Base-by-base conservation (phyloP, 2,329 filamentous ascomycete species). In the Helicocarpus griseus region DNA sequence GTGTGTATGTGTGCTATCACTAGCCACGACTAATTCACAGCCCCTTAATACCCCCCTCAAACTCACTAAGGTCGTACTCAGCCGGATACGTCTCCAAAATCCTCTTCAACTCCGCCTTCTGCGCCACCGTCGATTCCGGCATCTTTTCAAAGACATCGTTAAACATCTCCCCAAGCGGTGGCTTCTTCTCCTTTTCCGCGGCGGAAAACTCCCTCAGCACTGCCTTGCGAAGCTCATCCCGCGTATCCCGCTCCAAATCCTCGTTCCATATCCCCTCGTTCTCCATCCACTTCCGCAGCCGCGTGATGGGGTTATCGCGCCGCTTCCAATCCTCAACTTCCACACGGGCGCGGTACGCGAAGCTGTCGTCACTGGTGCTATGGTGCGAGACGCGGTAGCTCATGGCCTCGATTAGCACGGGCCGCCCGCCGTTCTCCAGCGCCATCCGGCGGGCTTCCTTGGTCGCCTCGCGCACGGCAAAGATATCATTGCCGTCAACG, bases 371-470 rank as follows among this genome's bases (percentile, higher is more conserved):
- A 0, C 87, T 93, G 0, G 93, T 98, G 69, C 89, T 95, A 73
- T 98, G 93, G 66, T 98, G 89, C 5, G 87, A 91, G 40, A 97
- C 90, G n/a, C 93, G 89, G 71, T 98, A 98, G 22, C 87, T 91
- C 87, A 98, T 95, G 51, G 89, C 89, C 71, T 98, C 93, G 38
- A 98, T 85, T 6, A 98, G 74, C 0, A 98, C 80, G 0, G 89
- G 89, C 56, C 80, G 82, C 3, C 88, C 87, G n/a, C 87, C 88
- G 40, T 87, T 82, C 51, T 85, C 75, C 2, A 97, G 77, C 0
- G 91, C 90, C 63, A 91, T 80, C 46, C 80, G 77, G 1, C 90
- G 80, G 0, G 93, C 93, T 65, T 80, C 79, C 62, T 81, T 81
- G 22, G 87, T 93, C 0, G 82, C 89, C 68, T 89, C 86, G 38